phyloP scores from a whole-genome alignment of 352 stramenopile species.

The Pythium aphanidermatum region DNA sequence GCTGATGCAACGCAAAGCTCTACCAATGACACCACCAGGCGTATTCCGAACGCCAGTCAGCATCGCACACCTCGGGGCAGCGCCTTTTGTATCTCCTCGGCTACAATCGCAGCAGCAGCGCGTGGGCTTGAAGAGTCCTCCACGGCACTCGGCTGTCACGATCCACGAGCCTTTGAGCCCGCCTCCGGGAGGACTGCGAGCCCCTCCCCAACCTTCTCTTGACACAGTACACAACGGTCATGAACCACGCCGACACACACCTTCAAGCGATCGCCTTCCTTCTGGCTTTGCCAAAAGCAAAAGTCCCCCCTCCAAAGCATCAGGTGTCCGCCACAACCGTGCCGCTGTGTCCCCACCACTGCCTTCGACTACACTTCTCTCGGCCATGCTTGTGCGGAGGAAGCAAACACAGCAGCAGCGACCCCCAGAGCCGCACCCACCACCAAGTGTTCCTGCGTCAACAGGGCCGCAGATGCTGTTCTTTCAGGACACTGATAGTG shows the following conservation, averaged over 20 bases:
- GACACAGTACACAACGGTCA: too few species aligned
- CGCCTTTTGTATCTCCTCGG: neutral
- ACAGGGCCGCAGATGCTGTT: constrained; percentile 9
- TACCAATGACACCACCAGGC: too few species aligned
- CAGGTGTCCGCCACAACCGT: neutral
- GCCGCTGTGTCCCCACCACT: neutral
- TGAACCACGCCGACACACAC: too few species aligned
- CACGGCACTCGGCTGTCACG: neutral
- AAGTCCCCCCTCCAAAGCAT: too few species aligned
- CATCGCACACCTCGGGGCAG: neutral
- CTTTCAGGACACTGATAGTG: constrained; percentile 22
- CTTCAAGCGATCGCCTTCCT: too few species aligned
- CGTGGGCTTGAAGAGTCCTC: neutral
- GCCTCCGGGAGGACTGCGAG: neutral
- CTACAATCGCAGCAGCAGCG: neutral
- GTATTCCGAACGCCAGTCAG: too few species aligned
- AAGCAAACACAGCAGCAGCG: constrained; percentile 2
- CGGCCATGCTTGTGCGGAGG: constrained; percentile 13
- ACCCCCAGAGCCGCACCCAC: neutral
- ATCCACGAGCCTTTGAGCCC: neutral
- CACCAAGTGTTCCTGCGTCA: neutral
- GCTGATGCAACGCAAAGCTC: too few species aligned
- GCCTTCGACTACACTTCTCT: neutral
- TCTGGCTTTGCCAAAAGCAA: too few species aligned
- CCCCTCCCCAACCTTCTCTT: neutral